Conservation (phyloP, 805 yeast species). For the Diddensiella caesifluorescens region DNA sequence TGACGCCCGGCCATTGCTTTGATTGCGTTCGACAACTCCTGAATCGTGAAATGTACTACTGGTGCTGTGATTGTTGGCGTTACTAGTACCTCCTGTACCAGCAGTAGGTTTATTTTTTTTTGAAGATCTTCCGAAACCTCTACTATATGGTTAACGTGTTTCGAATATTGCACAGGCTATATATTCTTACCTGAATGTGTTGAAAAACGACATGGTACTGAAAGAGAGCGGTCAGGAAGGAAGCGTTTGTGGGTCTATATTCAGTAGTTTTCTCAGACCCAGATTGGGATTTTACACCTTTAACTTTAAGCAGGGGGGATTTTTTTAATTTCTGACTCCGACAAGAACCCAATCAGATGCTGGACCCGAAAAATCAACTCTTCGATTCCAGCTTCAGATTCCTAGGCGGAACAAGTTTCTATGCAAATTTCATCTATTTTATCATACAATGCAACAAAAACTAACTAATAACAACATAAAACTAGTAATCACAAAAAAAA, state of each 20-base stretch:
- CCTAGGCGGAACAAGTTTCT: too few relatives aligned
- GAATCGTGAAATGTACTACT: conserved; percentile 9
- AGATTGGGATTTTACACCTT: too few relatives aligned
- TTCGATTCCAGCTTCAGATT: too few relatives aligned
- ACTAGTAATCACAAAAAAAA: conserved; percentile 1
- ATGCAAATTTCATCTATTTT: too few relatives aligned
- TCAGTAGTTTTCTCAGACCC: too few relatives aligned
- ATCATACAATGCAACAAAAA: too few relatives aligned
- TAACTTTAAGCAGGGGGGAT: too few relatives aligned
- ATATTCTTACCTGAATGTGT: conserved; percentile 28
- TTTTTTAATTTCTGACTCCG: too few relatives aligned
- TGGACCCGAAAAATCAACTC: too few relatives aligned
- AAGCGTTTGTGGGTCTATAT: too few relatives aligned
- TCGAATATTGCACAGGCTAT: not conserved
- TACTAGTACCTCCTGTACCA: conserved; percentile 18
- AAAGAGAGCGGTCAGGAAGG: too few relatives aligned
- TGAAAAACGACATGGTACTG: conserved; percentile 29
- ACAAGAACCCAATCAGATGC: too few relatives aligned
- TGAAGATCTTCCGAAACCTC: conserved; percentile 57
- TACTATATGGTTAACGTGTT: conserved; percentile 32
- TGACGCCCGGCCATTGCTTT: conserved; percentile 4
- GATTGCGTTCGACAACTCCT: conserved; percentile 13
- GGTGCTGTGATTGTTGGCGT: conserved; percentile 20
- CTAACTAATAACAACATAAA: not conserved
- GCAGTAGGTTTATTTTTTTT: conserved; percentile 40